Conservation (phyloP, 805 yeast species). For the Wickerhamomyces alni region DNA sequence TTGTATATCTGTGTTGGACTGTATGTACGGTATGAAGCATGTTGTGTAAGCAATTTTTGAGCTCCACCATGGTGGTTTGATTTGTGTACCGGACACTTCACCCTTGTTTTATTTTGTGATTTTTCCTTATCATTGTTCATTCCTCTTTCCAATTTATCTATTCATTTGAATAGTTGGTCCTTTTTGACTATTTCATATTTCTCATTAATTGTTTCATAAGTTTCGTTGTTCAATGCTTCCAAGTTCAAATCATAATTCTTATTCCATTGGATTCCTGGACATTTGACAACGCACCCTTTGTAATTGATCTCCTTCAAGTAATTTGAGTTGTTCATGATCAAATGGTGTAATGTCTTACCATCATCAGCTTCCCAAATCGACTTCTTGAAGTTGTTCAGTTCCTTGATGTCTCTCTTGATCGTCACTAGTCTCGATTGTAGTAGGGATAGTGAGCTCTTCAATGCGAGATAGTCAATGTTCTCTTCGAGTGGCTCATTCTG, state of each 20-base stretch:
- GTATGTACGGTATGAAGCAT: too few relatives aligned
- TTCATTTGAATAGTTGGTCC: slow-evolving; percentile 16
- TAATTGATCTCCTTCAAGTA: slow-evolving; percentile 22
- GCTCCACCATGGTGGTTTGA: too few relatives aligned
- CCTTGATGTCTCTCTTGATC: slow-evolving; percentile 17
- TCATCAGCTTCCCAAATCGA: slow-evolving; percentile 12
- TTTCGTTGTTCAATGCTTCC: slow-evolving; percentile 41
- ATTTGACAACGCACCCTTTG: slow-evolving; percentile 18
- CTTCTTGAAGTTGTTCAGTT: slow-evolving; percentile 16
- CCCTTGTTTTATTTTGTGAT: too few relatives aligned
- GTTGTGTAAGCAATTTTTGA: too few relatives aligned
- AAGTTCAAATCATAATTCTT: slow-evolving; percentile 19
- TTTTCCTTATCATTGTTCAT: too few relatives aligned
- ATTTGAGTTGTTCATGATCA: slow-evolving; percentile 11
- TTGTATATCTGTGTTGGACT: too few relatives aligned
- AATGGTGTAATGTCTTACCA: slow-evolving; percentile 10
- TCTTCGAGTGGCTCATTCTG: slow-evolving; percentile 13
- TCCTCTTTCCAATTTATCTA: background rate
- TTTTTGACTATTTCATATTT: slow-evolving; percentile 22
- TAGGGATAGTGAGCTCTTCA: slow-evolving; percentile 18
- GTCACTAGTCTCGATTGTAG: slow-evolving; percentile 12
- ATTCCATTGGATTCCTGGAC: slow-evolving; percentile 22
- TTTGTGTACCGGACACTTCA: too few relatives aligned
- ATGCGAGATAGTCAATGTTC: slow-evolving; percentile 18
- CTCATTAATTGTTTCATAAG: slow-evolving; percentile 31